Evolutionary conservation across 2,329 filamentous ascomycete species (phyloP).

Genomic region (Metarhizium brunneum): DNA sequence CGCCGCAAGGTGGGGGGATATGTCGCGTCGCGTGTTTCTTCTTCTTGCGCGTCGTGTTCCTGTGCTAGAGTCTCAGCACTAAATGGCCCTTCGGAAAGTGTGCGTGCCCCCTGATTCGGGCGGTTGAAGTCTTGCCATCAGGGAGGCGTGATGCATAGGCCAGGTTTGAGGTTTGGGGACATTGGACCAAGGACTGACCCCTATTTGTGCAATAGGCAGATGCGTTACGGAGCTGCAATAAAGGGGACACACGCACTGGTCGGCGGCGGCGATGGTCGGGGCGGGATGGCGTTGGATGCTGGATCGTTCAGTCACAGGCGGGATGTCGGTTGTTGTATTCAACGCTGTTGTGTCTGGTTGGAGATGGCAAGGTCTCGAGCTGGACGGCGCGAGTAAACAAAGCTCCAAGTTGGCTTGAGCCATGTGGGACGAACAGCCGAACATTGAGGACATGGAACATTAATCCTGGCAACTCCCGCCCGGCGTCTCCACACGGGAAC

Average conservation of each 20-base stretch:
- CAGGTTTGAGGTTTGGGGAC: background rate
- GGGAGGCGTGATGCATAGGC: background rate
- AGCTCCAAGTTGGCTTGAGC: no score
- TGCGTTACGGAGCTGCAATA: no score
- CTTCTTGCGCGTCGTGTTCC: background rate
- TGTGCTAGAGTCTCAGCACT: background rate
- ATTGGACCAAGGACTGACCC: background rate
- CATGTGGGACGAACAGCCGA: no score
- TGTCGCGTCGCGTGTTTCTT: background rate
- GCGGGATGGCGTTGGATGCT: background rate
- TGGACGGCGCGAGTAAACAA: no score
- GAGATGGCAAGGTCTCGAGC: no score
- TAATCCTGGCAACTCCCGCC: no score
- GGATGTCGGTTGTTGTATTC: no score
- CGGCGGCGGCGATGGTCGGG: background rate
- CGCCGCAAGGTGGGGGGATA: background rate
- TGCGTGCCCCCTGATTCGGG: no score
- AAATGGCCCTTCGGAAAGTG: background rate
- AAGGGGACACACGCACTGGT: no score
- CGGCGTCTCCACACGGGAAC: no score
- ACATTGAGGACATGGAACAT: no score
- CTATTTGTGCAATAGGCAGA: background rate
- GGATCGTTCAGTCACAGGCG: background rate
- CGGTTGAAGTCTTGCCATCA: background rate
- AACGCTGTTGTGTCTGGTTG: no score